Percentiles rank a stretch among this genome's conserved stretches.
These are phyloP conservation scores for Aureobasidium sp. DNA, from an alignment of 2,329 filamentous ascomycete genomes.

Conservation along the genomic window DNA sequence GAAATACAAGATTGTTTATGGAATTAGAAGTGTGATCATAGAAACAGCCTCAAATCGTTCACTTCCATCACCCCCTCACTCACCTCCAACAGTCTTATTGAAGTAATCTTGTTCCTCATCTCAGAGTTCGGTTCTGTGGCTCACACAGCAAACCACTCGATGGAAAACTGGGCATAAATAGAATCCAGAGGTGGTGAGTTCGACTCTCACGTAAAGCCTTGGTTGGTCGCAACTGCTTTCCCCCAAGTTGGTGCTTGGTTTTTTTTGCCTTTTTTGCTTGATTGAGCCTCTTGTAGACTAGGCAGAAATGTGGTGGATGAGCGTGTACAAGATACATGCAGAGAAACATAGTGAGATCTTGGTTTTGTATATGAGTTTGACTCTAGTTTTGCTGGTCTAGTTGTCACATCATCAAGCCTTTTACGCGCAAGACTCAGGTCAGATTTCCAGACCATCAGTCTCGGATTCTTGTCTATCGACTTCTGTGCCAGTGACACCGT, in stretches of 20 bases:
- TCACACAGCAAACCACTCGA: neutral
- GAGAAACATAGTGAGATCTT: neutral
- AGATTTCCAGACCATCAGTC: slow-evolving; percentile 15
- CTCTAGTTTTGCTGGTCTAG: neutral
- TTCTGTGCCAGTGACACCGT: slow-evolving; percentile 22
- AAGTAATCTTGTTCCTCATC: neutral
- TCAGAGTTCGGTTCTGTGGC: neutral
- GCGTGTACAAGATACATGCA: neutral
- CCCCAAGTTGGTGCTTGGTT: neutral
- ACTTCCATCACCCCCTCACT: neutral
- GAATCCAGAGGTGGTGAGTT: neutral
- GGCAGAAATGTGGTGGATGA: neutral
- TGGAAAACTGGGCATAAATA: neutral
- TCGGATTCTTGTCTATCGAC: slow-evolving; percentile 14
- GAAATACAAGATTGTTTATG: too few species aligned
- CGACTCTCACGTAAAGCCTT: neutral
- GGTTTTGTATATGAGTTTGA: neutral
- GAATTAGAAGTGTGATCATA: too few species aligned
- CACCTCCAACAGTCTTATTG: too few species aligned
- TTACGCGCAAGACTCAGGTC: neutral
- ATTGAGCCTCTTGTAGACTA: too few species aligned
- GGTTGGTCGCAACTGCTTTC: neutral
- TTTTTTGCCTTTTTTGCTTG: neutral
- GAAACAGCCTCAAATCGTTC: too few species aligned
- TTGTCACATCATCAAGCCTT: neutral